These are phyloP conservation scores for Pseudevernia furfuracea DNA, from an alignment of 495 filamentous ascomycete species.

Conservation along the genomic window DNA sequence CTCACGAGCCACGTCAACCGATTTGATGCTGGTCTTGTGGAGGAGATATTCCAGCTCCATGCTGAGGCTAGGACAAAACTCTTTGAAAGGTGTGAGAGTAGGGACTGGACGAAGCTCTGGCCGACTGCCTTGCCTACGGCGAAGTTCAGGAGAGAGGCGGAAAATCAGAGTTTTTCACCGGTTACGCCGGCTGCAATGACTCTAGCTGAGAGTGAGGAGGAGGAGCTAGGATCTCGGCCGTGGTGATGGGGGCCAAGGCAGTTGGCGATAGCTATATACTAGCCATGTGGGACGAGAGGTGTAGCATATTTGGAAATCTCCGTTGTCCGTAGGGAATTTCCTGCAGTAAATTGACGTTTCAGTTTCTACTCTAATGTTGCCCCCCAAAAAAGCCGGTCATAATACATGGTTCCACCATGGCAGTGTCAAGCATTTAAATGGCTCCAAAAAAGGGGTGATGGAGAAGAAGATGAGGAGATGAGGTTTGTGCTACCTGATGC, in stretches of 20 bases:
- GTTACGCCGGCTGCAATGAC: not conserved
- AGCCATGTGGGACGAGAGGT: not conserved
- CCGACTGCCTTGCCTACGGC: not conserved
- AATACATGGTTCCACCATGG: not conserved
- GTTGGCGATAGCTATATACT: not conserved
- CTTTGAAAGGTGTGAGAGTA: not conserved
- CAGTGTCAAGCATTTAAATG: not conserved
- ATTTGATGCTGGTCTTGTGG: not conserved
- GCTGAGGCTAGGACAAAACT: not conserved
- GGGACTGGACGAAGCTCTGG: not conserved
- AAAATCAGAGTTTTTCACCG: not conserved
- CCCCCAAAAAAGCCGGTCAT: not conserved
- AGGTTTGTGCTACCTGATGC: constrained; percentile 3
- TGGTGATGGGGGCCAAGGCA: not conserved
- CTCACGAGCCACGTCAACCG: not conserved
- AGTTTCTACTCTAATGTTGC: not conserved
- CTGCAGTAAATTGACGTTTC: not conserved
- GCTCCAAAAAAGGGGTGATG: not conserved
- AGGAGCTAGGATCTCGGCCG: not conserved
- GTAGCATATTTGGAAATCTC: not conserved
- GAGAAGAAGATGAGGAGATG: not conserved
- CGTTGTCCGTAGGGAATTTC: not conserved
- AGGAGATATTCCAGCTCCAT: constrained; percentile 1
- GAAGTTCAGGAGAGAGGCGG: not conserved
- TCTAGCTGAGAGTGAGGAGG: not conserved